Evolutionary conservation across 768 basidiomycete species (phyloP), one percentile per base, ranked within the genome.

Genomic region (Termitomyces sp.): DNA sequence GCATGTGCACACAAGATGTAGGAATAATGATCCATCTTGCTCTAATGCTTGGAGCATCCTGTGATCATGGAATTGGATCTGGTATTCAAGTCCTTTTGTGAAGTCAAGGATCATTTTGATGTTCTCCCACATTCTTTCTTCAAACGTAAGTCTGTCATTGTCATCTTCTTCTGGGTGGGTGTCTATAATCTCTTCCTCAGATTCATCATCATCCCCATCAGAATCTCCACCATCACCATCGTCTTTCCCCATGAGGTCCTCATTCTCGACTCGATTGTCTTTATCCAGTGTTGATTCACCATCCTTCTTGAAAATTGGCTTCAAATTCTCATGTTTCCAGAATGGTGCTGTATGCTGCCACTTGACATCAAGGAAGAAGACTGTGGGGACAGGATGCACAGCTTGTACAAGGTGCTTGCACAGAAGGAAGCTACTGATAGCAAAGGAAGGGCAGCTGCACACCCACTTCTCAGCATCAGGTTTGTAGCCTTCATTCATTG

Each of bases 11-110:
- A 65, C 65, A 34, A 69, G 36, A 12, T 67, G 53, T 30, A 70
- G 56, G 40, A 69, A 62, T 24, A 43, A 46, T 16, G 59, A 57
- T 7, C 65, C 65, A 30, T 68, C 64, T 1, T 63, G 56, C 33
- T 69, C 63, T 40, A 69, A 32, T 5, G 44, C 40, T 16, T 65
- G 55, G 6, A 69, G 53, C 63, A 68, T 64, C 7, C 61, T 58
- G 27, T 55, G 58, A 59, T 71, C 68, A 10, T 60, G 60, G 55
- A 71, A 68, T 53, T 67, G 67, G 30, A 60, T 51, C 57, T 30
- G 30, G 30, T 30, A 30, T 30, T 30, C 30, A 30, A 30, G 30
- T 30, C 30, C 30, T 30, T 30, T 48, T 1, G 57, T 47, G 46
- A 71, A 69, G 27, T 63, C 64, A 14, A 33, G 1, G 14, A 69